phyloP scores from a whole-genome alignment of 371 early-diverging fungal species.

The Apophysomyces trapeziformis region DNA sequence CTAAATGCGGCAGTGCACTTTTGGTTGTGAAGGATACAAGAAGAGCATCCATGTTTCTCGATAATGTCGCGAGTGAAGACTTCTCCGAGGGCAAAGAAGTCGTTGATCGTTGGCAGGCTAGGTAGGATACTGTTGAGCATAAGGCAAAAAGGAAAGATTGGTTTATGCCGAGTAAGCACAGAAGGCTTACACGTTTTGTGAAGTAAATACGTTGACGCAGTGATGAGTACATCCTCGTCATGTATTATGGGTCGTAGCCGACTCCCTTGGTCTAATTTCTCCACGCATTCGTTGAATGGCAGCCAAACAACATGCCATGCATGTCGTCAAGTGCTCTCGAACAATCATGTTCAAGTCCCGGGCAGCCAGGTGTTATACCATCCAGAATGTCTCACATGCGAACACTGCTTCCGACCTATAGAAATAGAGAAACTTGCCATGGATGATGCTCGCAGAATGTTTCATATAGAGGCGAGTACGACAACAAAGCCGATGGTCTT shows the following conservation, averaged over 20 bases:
- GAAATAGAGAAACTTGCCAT: slow-evolving; percentile 37
- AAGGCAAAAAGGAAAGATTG: background rate
- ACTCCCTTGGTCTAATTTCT: too few species aligned
- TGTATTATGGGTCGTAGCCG: background rate
- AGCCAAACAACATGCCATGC: slow-evolving; percentile 25
- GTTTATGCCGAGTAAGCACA: too few species aligned
- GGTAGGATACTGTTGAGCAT: slow-evolving; percentile 15
- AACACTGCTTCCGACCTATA: slow-evolving; percentile 33
- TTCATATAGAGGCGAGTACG: slow-evolving; percentile 39
- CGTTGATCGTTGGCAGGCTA: slow-evolving; percentile 38
- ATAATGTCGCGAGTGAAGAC: slow-evolving; percentile 15
- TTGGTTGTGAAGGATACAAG: background rate
- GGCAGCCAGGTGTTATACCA: slow-evolving; percentile 37
- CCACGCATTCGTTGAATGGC: too few species aligned
- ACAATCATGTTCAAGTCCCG: slow-evolving; percentile 39
- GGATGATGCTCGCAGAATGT: slow-evolving; percentile 27
- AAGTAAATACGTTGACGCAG: slow-evolving; percentile 23
- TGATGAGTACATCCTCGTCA: slow-evolving; percentile 16
- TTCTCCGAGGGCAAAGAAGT: background rate
- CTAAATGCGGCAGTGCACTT: slow-evolving; percentile 32
- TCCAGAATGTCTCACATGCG: slow-evolving; percentile 43
- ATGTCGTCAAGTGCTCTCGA: slow-evolving; percentile 34
- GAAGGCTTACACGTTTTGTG: background rate
- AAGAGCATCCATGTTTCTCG: background rate
- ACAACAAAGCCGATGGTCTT: background rate